Conservation (phyloP, 2,329 filamentous ascomycete species). For the Pseudocercospora cruenta region DNA sequence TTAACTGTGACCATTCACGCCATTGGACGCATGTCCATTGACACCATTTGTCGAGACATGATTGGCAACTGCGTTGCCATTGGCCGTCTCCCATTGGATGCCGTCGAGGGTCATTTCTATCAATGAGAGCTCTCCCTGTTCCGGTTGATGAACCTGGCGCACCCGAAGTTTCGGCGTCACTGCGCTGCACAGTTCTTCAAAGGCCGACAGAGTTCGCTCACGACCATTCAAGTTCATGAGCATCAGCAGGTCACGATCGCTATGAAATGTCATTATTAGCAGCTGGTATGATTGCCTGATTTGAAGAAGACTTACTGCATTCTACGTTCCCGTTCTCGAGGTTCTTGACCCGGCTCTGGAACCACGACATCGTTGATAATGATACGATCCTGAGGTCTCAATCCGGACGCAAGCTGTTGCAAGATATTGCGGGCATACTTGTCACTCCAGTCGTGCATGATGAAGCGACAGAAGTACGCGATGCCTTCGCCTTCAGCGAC, state of each 20-base stretch:
- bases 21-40: conserved; percentile 7
- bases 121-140: conserved; percentile 27
- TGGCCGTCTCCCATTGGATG: background rate
- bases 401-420: conserved; percentile 20
- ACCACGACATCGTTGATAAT: conserved; percentile 31
- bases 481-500: conserved; percentile 16
- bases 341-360: conserved; percentile 24
- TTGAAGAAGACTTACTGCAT: conserved; percentile 21
- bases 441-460: conserved; percentile 32
- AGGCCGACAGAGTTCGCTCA: conserved; percentile 27
- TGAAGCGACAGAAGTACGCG: conserved; percentile 28
- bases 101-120: conserved; percentile 25
- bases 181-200: conserved; percentile 24
- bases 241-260: conserved; percentile 31
- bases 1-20: background rate
- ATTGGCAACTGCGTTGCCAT: background rate
- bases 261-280: background rate
- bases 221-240: conserved; percentile 31
- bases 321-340: conserved; percentile 26
- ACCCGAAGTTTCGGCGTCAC: conserved; percentile 25
- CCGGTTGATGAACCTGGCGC: conserved; percentile 20
- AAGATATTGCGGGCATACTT: conserved; percentile 31
- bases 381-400: conserved; percentile 26
- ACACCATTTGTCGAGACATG: conserved; percentile 7
- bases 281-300: too few species aligned